Evolutionary conservation across 495 filamentous ascomycete species (phyloP), one percentile per base, ranked within the genome.

Genomic region (Pseudoneurospora amorphoporcata): DNA sequence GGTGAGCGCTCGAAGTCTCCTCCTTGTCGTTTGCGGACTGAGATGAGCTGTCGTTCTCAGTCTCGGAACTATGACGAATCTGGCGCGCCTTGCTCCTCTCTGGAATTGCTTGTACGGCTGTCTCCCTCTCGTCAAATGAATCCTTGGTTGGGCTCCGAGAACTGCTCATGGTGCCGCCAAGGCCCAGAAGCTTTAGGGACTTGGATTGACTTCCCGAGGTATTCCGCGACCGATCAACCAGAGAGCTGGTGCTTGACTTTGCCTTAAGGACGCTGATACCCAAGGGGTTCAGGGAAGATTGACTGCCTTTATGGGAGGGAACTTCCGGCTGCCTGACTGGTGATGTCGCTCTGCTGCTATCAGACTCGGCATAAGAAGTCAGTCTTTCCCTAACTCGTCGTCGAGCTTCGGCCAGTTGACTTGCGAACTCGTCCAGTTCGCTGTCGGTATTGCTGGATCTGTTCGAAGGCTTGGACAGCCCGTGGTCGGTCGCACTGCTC

Each of bases 371-470:
- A 75, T 90, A 91, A 19, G 85, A 92, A 17, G 89, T 89, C 38
- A 98, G 82, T 76, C 90, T 93, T 81, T 97, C 93, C 74, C 94
- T 90, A 40, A 97, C 91, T 19, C 88, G 91, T 39, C 90, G 87
- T 69, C 91, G 88, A 47, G 93, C 87, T 77, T 91, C 87, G 0
- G 92, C 93, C 29, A 97, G 88, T 76, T 95, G 92, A 71, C 86
- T 90, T 29, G 89, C 89, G 75, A 97, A 94, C 70, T 92, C 93
- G 68, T 94, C 90, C 7, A 87, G 86, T 71, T 93, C 92, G 32
- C 93, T 75, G 16, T 76, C 75, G 4, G 70, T 76, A 14, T 73
- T 72, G 75, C 72, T 81, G 69, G 74, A 83, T n/a, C 72, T 83
- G 79, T 75, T 81, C 2, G 73, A 47, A 3, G 32, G 39, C 16